phyloP scores from a whole-genome alignment of 257 asterid species.

The Coffea canephora region DNA sequence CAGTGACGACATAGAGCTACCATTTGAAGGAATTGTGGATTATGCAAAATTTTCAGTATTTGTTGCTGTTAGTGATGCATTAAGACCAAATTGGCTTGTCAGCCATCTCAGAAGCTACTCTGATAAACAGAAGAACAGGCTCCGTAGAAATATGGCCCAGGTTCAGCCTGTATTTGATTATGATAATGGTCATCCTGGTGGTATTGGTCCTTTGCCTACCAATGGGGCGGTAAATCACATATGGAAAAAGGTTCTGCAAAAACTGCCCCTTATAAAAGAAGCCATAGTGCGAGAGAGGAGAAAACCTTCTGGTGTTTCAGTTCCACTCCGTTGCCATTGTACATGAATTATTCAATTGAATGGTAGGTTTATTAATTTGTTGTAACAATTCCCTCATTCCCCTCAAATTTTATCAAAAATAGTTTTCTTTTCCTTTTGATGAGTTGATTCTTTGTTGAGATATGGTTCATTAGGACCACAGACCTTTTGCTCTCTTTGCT shows the following conservation, averaged over 20 bases:
- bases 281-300: slow-evolving; percentile 76
- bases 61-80: slow-evolving; percentile 72
- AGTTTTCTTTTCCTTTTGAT: background rate
- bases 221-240: slow-evolving; percentile 82
- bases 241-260: slow-evolving; percentile 80
- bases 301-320: slow-evolving; percentile 66
- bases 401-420: background rate
- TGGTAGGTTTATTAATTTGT: slow-evolving; percentile 10
- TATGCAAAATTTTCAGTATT: slow-evolving; percentile 73
- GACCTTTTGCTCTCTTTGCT: background rate
- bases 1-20: slow-evolving; percentile 88
- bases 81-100: slow-evolving; percentile 75
- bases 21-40: slow-evolving; percentile 87
- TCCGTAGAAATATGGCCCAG: slow-evolving; percentile 52
- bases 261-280: slow-evolving; percentile 71
- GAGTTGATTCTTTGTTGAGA: slow-evolving; percentile 9
- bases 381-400: background rate
- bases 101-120: slow-evolving; percentile 62
- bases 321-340: slow-evolving; percentile 87
- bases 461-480: background rate
- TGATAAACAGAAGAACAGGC: slow-evolving; percentile 49
- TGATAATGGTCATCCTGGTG: slow-evolving; percentile 65
- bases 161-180: slow-evolving; percentile 65
- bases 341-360: slow-evolving; percentile 36
- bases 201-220: slow-evolving; percentile 55